Conservation (phyloP, 2,329 filamentous ascomycete species). For the Penicillium sp. region DNA sequence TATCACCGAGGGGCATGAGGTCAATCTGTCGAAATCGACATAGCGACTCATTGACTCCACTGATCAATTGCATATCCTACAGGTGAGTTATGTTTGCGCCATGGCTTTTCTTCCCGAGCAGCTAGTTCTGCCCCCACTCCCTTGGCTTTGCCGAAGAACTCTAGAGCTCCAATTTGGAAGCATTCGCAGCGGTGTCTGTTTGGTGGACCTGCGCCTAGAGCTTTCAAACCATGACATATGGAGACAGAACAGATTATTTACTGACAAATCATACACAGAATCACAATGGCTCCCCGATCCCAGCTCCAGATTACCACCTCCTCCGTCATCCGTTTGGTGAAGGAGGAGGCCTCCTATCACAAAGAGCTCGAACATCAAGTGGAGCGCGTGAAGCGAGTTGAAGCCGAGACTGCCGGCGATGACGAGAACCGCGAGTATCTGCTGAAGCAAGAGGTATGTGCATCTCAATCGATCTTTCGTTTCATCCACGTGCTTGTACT, state of each 20-base stretch:
- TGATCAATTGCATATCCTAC: neutral
- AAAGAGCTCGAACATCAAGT: constrained; percentile 78
- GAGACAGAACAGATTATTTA: neutral
- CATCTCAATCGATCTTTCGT: neutral
- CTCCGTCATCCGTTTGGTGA: constrained; percentile 79
- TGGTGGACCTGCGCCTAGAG: neutral
- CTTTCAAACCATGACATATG: neutral
- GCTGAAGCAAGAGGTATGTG: constrained; percentile 79
- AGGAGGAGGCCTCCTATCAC: constrained; percentile 89
- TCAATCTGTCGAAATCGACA: neutral
- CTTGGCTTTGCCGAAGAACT: neutral
- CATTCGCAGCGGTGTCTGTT: neutral
- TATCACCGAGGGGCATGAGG: neutral
- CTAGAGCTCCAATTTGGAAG: neutral
- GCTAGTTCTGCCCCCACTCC: neutral
- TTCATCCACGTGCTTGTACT: constrained; percentile 1
- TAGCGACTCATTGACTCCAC: neutral
- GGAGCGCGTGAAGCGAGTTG: constrained; percentile 68
- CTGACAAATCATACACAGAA: constrained; percentile 14
- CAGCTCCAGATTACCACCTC: constrained; percentile 82
- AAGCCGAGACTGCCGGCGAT: constrained; percentile 65
- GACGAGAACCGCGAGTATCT: constrained; percentile 79
- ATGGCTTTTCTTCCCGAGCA: neutral
- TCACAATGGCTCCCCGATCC: constrained; percentile 73
- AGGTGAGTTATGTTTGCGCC: neutral